A percentile compares a stretch with the other conserved stretches of the same genome.
Conservation (phyloP, 192 early-diverging fungal species). For the Spizellomyces sp. region DNA sequence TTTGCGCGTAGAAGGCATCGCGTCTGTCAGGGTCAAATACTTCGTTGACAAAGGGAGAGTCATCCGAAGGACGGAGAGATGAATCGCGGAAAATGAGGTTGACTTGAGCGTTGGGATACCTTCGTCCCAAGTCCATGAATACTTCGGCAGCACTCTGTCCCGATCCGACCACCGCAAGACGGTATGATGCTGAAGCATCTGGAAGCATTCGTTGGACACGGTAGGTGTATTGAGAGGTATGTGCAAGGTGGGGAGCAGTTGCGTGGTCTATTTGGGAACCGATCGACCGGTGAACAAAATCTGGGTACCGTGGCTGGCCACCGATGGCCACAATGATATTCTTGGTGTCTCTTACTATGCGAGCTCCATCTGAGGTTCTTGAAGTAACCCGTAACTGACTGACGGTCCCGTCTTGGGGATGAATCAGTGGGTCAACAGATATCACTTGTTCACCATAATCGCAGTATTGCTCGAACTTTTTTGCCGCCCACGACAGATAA, state of each 20-base stretch:
- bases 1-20: slow-evolving; percentile 22
- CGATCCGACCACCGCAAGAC: slow-evolving; percentile 13
- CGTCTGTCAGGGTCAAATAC: slow-evolving; percentile 29
- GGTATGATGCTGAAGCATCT: background rate
- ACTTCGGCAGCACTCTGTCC: slow-evolving; percentile 14
- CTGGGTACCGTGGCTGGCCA: slow-evolving; percentile 22
- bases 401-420: background rate
- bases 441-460: slow-evolving; percentile 25
- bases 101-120: slow-evolving; percentile 19
- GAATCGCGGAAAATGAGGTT: slow-evolving; percentile 27
- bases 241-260: slow-evolving; percentile 1
- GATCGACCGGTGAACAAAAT: background rate
- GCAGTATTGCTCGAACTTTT: slow-evolving; percentile 13
- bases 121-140: slow-evolving; percentile 6
- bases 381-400: slow-evolving; percentile 3
- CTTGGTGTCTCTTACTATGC: slow-evolving; percentile 7
- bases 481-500: slow-evolving; percentile 29
- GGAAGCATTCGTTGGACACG: slow-evolving; percentile 13
- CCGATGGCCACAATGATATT: slow-evolving; percentile 19
- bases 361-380: background rate
- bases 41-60: slow-evolving; percentile 36
- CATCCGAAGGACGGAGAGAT: slow-evolving; percentile 31
- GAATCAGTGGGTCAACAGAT: background rate
- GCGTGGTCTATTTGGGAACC: background rate
- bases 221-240: slow-evolving; percentile 20